Evolutionary conservation across 2,329 filamentous ascomycete species (phyloP), one percentile per base, ranked within the genome.

Genomic region (Endoconidiophora polonica): DNA sequence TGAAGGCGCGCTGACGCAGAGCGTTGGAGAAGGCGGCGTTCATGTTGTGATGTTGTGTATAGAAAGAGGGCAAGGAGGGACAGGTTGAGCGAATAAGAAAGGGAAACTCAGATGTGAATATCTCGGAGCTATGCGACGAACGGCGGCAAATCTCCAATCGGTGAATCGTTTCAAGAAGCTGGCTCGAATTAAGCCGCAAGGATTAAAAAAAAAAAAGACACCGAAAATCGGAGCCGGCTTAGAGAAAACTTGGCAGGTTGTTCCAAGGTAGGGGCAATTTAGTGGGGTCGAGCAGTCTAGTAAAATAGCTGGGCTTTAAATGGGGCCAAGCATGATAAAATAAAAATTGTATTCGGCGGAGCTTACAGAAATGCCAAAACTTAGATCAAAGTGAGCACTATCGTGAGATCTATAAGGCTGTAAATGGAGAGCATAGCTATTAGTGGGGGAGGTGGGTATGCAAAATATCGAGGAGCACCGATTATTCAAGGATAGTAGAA

Each of bases 191-290:
- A 24, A n/a, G 22, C 39, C 26, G 22, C 43, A 20, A 24, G 29
- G 22, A 20, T 33, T 7, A 44, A 45, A 44, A 50, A 38, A 47
- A 48, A 52, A 48, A 41, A 39, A 3, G 18, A 29, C 16, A 52
- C 45, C 50, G 50, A 52, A 52, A 48, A 52, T 52, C 50, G 50
- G 50, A 52, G 45, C 50, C 50, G 50, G 26, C 29, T 33, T 33
- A 3, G 12, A 33, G 26, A 33, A 33, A 33, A 10, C 7, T 33
- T 33, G 16, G 16, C 16, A 10, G 26, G 7, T 6, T 33, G 26
- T 33, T 18, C 9, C 12, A 33, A 33, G 29, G 29, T 22, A 29
- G 29, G 44, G 44, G 44, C 44, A 46, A 12, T 38, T 37, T 33
- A 33, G 29, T 33, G 29, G 29, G 29, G 29, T 33, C 2, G 9